A percentile compares a stretch with the other conserved stretches of the same genome.
phyloP scores from a whole-genome alignment of 108 stramenopile genomes.

The Cyclotella baltica region DNA sequence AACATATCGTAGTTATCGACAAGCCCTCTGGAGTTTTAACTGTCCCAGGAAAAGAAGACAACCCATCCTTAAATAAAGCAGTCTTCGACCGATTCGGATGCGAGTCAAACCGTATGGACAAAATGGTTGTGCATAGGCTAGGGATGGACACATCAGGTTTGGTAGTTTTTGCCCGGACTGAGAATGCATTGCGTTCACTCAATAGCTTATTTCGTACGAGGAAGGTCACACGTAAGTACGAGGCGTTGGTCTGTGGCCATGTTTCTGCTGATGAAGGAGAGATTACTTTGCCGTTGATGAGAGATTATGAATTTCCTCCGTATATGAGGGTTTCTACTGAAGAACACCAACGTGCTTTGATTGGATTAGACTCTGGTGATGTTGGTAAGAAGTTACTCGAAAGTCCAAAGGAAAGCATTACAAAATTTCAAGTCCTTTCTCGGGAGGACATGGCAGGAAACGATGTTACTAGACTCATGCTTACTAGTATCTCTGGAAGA shows the following conservation, averaged over 20 bases:
- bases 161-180: constrained; percentile 73
- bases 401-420: constrained; percentile 77
- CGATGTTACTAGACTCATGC: constrained; percentile 71
- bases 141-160: constrained; percentile 87
- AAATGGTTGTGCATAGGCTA: constrained; percentile 88
- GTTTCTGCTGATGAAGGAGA: constrained; percentile 66
- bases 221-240: constrained; percentile 79
- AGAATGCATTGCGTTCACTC: constrained; percentile 68
- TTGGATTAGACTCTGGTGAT: constrained; percentile 61
- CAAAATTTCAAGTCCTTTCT: constrained; percentile 68
- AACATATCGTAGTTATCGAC: constrained; percentile 81
- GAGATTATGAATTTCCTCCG: constrained; percentile 85
- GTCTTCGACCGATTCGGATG: constrained; percentile 71
- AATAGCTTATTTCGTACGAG: constrained; percentile 73
- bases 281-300: constrained; percentile 77
- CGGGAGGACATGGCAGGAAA: constrained; percentile 72
- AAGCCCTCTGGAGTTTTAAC: constrained; percentile 87
- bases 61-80: constrained; percentile 65
- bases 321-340: constrained; percentile 84
- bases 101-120: constrained; percentile 68
- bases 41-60: constrained; percentile 65
- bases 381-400: constrained; percentile 78
- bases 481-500: constrained; percentile 83
- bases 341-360: constrained; percentile 73
- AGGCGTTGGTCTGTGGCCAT: constrained; percentile 83